Base-by-base conservation (phyloP, 495 filamentous ascomycete genomes). In the Penicillium verhagenii region DNA sequence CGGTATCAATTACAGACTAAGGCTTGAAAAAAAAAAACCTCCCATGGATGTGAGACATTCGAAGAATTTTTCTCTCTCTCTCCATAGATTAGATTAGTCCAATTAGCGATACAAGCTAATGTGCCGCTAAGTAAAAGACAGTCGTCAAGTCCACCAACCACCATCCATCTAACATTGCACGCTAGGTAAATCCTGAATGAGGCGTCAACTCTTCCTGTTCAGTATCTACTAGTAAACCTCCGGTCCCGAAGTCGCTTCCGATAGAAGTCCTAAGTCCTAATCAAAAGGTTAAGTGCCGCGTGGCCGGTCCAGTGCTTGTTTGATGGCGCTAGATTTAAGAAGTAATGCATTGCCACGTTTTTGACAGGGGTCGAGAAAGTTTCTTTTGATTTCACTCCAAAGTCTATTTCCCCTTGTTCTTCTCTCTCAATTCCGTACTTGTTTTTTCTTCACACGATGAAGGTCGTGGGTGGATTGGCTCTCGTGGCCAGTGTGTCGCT, bases 401-500 rank as follows among this genome's bases (percentile, higher is more conserved):
- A 21, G 4, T 21, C 3, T 21, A 9, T 21, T 42, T 20, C 18
- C 6, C 2, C 7, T 7, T 42, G 1, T 42, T 40, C 7, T 4
- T 3, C 7, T 42, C 20, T 19, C 3, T 42, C 4, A 1, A 39
- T 42, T 42, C 13, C 4, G 38, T 42, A 10, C 1, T 20, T 2
- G 4, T 21, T 18, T 42, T 14, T 39, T 0, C 0, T 21, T 9
- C 5, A 20, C 38, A 24, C 14, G 11, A 53, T 53, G 42, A 53
- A 53, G 51, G 21, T 28, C 25, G 23, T 47, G n/a, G 24, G 51
- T 39, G 40, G 38, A 20, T 11, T 42, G 6, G 38, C 18, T 21
- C 38, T 54, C 20, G 25, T 29, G 8, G 52, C n/a, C 14, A 43
- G 52, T 24, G 37, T 35, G 9, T 42, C 52, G n/a, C 33, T 49